A percentile compares a stretch with the other conserved stretches of the same genome.
These are phyloP conservation scores for Alternaria sp. DNA, from an alignment of 2,329 filamentous ascomycete species.

Conservation along the genomic window DNA sequence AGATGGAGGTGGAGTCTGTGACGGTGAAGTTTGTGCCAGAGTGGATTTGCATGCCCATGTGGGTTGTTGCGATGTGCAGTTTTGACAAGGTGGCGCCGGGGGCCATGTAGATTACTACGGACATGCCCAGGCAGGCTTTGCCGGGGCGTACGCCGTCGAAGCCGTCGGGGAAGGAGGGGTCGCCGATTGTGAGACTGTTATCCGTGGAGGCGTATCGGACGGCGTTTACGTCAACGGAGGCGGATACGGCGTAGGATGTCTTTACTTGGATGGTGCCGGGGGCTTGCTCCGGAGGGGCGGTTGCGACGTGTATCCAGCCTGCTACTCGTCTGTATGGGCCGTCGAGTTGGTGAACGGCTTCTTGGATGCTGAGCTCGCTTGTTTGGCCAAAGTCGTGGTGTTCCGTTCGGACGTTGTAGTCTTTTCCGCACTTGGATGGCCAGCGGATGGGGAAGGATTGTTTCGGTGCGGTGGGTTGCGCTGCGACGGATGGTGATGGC, in stretches of 20 bases:
- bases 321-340: constrained; percentile 42
- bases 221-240: constrained; percentile 36
- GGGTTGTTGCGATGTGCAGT: constrained; percentile 43
- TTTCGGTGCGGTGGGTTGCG: constrained; percentile 13
- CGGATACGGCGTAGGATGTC: constrained; percentile 47
- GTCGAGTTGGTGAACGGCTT: constrained; percentile 41
- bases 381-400: constrained; percentile 36
- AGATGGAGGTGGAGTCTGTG: constrained; percentile 40
- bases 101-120: constrained; percentile 47
- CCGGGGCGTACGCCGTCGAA: constrained; percentile 32
- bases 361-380: constrained; percentile 34
- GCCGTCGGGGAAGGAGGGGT: constrained; percentile 29
- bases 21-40: constrained; percentile 41
- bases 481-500: constrained; percentile 19
- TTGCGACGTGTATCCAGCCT: constrained; percentile 49
- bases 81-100: constrained; percentile 40
- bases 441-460: constrained; percentile 44
- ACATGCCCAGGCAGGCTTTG: constrained; percentile 48
- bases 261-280: constrained; percentile 45
- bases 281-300: constrained; percentile 43
- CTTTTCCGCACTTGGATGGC: constrained; percentile 42
- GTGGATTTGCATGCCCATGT: constrained; percentile 49
- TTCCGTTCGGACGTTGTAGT: constrained; percentile 42
- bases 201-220: constrained; percentile 37
- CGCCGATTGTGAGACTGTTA: constrained; percentile 35